These are phyloP conservation scores for Verbascum thapsus DNA, from an alignment of 257 asterid species.

Conservation along the genomic window DNA sequence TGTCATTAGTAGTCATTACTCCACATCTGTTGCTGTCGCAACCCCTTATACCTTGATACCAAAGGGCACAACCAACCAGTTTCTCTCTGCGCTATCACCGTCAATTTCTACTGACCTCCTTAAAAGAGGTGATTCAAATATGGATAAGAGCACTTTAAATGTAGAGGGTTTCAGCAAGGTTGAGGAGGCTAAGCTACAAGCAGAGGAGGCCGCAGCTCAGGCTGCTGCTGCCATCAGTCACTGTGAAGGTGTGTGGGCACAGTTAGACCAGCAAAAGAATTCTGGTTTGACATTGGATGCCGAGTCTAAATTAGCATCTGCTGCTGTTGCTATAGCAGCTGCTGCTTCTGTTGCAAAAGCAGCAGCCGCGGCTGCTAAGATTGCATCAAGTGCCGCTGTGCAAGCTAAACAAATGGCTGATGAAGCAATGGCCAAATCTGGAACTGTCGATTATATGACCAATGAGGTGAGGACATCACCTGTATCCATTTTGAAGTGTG, in stretches of 20 bases:
- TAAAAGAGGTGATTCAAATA: slow-evolving; percentile 40
- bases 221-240: slow-evolving; percentile 79
- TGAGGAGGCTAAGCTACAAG: slow-evolving; percentile 82
- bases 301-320: slow-evolving; percentile 80
- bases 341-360: slow-evolving; percentile 97
- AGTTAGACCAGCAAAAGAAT: slow-evolving; percentile 59
- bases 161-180: slow-evolving; percentile 57
- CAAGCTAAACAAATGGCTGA: slow-evolving; percentile 91
- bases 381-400: slow-evolving; percentile 81
- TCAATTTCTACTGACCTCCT: slow-evolving; percentile 47
- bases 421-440: slow-evolving; percentile 54
- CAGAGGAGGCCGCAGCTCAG: slow-evolving; percentile 78
- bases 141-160: slow-evolving; percentile 48
- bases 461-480: slow-evolving; percentile 57
- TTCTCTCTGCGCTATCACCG: slow-evolving; percentile 38
- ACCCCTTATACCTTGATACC: slow-evolving; percentile 52
- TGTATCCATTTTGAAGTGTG: no score
- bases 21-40: slow-evolving; percentile 66
- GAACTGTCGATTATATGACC: slow-evolving; percentile 34
- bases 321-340: slow-evolving; percentile 90
- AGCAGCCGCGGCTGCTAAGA: slow-evolving; percentile 96
- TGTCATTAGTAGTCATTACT: slow-evolving; percentile 47
- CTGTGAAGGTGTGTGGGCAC: slow-evolving; percentile 83
- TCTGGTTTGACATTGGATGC: slow-evolving; percentile 61
- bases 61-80: slow-evolving; percentile 44